phyloP scores from a whole-genome alignment of 139 green algal species.

The Asterochloris sp. region DNA sequence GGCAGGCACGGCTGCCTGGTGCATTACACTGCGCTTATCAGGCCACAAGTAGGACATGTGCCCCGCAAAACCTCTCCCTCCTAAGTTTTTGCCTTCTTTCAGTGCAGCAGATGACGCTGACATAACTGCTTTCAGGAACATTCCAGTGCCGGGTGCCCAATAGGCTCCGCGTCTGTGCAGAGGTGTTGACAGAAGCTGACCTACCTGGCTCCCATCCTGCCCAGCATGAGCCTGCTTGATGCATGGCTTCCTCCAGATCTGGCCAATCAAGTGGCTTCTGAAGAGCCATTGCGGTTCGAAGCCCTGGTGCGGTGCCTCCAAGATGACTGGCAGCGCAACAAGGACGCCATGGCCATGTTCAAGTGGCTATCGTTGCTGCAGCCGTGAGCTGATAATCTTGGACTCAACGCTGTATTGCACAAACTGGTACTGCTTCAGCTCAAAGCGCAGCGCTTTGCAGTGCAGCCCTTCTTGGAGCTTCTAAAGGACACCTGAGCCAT shows the following conservation, averaged over 20 bases:
- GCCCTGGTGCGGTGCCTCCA: conserved; percentile 25
- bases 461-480: conserved; percentile 30
- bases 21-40: too few relatives aligned
- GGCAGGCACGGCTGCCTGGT: too few relatives aligned
- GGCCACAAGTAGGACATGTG: too few relatives aligned
- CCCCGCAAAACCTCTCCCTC: too few relatives aligned
- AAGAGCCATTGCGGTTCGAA: conserved; percentile 47
- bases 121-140: too few relatives aligned
- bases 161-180: too few relatives aligned
- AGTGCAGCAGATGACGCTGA: too few relatives aligned
- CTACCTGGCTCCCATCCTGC: too few relatives aligned
- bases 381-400: conserved; percentile 33
- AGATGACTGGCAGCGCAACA: conserved; percentile 18
- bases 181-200: too few relatives aligned
- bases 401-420: conserved; percentile 37
- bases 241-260: conserved; percentile 41
- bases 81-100: too few relatives aligned
- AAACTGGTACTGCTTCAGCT: conserved; percentile 24
- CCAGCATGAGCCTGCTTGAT: background rate
- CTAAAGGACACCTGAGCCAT: conserved; percentile 42
- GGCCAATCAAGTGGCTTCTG: conserved; percentile 8
- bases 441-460: conserved; percentile 33
- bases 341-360: conserved; percentile 19
- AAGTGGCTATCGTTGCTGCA: conserved; percentile 23
- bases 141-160: too few relatives aligned